Percentiles rank a stretch among this genome's conserved stretches.
These are phyloP conservation scores for Radiomyces spectabilis DNA, from an alignment of 192 early-diverging fungal species.

Conservation along the genomic window DNA sequence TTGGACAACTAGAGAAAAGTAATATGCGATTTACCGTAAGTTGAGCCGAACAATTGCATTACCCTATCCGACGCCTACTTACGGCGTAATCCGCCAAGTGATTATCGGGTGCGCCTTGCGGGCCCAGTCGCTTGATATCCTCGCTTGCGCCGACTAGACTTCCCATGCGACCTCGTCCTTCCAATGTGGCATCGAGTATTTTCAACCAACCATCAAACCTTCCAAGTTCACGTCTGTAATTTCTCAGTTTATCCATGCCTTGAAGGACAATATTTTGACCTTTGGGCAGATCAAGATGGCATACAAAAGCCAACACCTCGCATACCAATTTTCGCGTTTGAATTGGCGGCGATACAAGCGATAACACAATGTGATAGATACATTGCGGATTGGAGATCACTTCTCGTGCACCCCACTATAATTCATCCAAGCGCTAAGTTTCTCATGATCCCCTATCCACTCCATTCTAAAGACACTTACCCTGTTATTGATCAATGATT, in stretches of 20 bases:
- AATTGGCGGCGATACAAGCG: conserved; percentile 67
- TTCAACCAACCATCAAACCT: conserved; percentile 76
- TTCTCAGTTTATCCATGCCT: conserved; percentile 70
- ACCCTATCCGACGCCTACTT: neutral
- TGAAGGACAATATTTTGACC: conserved; percentile 69
- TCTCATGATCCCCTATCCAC: no score
- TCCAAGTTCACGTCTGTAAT: conserved; percentile 53
- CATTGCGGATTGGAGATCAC: conserved; percentile 64
- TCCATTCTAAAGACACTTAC: conserved; percentile 7
- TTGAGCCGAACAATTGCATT: neutral
- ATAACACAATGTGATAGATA: conserved; percentile 63
- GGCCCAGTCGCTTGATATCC: conserved; percentile 58
- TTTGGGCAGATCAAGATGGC: conserved; percentile 67
- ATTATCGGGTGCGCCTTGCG: conserved; percentile 49
- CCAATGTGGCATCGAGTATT: conserved; percentile 67
- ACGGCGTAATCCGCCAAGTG: conserved; percentile 70
- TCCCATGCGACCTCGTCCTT: conserved; percentile 73
- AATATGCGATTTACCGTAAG: no score
- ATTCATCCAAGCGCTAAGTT: conserved; percentile 1
- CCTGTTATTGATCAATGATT: conserved; percentile 64
- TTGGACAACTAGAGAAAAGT: conserved; percentile 47
- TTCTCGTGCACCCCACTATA: conserved; percentile 72
- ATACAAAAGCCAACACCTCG: conserved; percentile 71
- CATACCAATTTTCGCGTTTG: conserved; percentile 65
- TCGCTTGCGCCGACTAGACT: conserved; percentile 69